phyloP scores from a whole-genome alignment of 106 monocot species.

The Gastrodia elata region DNA sequence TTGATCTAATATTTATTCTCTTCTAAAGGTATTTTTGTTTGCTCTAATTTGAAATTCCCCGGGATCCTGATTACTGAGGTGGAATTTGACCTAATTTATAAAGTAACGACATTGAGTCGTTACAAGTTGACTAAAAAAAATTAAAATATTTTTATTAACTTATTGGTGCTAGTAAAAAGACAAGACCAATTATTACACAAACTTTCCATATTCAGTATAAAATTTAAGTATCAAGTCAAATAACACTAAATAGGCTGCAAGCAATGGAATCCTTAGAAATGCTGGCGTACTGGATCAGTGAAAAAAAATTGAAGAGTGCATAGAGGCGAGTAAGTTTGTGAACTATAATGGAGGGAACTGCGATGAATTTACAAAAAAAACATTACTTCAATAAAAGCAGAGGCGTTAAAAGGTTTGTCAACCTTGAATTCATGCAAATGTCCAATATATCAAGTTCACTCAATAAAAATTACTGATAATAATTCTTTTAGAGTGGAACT shows the following conservation, averaged over 20 bases:
- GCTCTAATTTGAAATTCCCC: too few relatives aligned
- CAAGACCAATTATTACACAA: neutral
- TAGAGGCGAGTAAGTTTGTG: neutral
- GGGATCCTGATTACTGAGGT: too few relatives aligned
- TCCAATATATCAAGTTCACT: neutral
- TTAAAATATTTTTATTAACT: neutral
- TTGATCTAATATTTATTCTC: too few relatives aligned
- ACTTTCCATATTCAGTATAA: neutral
- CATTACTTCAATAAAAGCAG: neutral
- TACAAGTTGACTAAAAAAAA: neutral
- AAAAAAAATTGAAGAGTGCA: neutral
- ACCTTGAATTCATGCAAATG: conserved; percentile 3
- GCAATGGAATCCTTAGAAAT: too few relatives aligned
- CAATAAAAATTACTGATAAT: neutral
- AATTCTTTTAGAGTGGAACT: neutral
- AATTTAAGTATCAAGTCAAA: neutral
- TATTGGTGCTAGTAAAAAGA: too few relatives aligned
- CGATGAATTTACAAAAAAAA: neutral
- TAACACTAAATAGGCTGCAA: neutral
- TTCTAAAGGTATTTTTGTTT: too few relatives aligned
- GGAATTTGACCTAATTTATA: too few relatives aligned
- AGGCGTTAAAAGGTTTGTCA: neutral
- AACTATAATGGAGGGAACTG: neutral
- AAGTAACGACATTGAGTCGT: too few relatives aligned
- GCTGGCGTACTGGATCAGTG: neutral